Conservation (phyloP, 2,329 filamentous ascomycete species). For the Aureobasidium mangrovei region DNA sequence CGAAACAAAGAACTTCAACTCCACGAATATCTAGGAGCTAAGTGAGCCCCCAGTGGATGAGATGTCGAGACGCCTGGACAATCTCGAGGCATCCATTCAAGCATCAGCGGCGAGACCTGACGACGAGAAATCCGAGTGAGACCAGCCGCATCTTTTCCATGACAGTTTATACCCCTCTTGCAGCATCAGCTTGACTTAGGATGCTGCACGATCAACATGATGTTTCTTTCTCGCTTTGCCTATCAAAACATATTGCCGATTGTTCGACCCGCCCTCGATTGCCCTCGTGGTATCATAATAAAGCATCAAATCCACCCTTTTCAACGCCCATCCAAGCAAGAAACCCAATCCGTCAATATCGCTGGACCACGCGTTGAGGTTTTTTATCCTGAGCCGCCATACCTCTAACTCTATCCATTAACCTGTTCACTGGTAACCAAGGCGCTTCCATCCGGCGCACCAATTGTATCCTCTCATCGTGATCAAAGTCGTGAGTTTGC, state of each 20-base stretch:
- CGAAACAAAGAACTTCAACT: background rate
- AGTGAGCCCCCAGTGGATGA: slow-evolving; percentile 64
- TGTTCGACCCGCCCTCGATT: too few species aligned
- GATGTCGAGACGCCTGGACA: slow-evolving; percentile 80
- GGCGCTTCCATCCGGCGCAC: slow-evolving; percentile 49
- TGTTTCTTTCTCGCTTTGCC: background rate
- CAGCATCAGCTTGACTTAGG: background rate
- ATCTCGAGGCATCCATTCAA: slow-evolving; percentile 64
- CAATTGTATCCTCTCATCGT: slow-evolving; percentile 42
- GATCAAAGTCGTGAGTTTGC: slow-evolving; percentile 49
- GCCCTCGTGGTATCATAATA: slow-evolving; percentile 12
- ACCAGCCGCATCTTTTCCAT: background rate
- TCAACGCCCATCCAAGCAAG: background rate
- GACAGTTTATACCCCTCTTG: background rate
- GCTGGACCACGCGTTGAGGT: slow-evolving; percentile 12
- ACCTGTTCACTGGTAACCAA: slow-evolving; percentile 33
- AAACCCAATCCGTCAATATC: slow-evolving; percentile 13
- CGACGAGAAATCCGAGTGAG: slow-evolving; percentile 12
- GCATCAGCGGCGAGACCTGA: slow-evolving; percentile 24
- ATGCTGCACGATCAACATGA: background rate
- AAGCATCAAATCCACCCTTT: slow-evolving; percentile 1
- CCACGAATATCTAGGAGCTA: slow-evolving; percentile 1
- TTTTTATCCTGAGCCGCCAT: slow-evolving; percentile 25
- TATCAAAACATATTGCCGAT: too few species aligned
- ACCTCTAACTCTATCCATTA: slow-evolving; percentile 40